Percentiles rank a stretch among this genome's conserved stretches.
phyloP scores from a whole-genome alignment of 2,329 filamentous ascomycete genomes.

The Colletotrichum trifolii region DNA sequence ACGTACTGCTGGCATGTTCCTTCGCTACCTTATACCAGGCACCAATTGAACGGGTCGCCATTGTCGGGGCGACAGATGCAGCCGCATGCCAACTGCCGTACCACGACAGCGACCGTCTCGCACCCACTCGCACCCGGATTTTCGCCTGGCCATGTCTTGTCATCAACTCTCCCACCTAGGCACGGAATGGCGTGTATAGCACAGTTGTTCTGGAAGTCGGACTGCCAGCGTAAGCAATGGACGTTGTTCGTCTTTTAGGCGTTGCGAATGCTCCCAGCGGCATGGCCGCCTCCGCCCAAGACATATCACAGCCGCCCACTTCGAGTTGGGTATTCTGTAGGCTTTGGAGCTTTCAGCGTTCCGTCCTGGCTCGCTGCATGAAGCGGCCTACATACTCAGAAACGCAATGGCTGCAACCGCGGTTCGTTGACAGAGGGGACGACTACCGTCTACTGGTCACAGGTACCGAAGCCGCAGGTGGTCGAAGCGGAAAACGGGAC shows the following conservation, averaged over 20 bases:
- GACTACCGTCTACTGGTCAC: background rate
- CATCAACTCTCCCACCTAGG: no score
- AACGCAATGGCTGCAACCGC: constrained; percentile 22
- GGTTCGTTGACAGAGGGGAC: constrained; percentile 2
- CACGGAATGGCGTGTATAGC: no score
- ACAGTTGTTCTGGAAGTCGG: no score
- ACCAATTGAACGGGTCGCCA: no score
- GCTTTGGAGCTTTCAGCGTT: constrained; percentile 19
- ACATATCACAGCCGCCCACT: constrained; percentile 17
- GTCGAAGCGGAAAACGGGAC: constrained; percentile 2
- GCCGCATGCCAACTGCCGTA: no score
- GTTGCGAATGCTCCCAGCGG: background rate
- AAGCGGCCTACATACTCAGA: constrained; percentile 30
- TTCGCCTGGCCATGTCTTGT: no score
- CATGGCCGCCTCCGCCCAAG: background rate
- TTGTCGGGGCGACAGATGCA: no score
- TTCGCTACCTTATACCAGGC: no score
- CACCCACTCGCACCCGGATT: no score
- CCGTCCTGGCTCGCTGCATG: constrained; percentile 28
- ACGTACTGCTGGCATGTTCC: no score
- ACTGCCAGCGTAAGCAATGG: no score
- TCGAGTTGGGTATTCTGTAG: constrained; percentile 20
- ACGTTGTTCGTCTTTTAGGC: background rate
- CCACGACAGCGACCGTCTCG: no score
- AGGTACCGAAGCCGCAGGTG: background rate